Percentiles rank a stretch among this genome's conserved stretches.
Conservation (phyloP, 768 basidiomycete genomes). For the Candolleomyces eurysporus region DNA sequence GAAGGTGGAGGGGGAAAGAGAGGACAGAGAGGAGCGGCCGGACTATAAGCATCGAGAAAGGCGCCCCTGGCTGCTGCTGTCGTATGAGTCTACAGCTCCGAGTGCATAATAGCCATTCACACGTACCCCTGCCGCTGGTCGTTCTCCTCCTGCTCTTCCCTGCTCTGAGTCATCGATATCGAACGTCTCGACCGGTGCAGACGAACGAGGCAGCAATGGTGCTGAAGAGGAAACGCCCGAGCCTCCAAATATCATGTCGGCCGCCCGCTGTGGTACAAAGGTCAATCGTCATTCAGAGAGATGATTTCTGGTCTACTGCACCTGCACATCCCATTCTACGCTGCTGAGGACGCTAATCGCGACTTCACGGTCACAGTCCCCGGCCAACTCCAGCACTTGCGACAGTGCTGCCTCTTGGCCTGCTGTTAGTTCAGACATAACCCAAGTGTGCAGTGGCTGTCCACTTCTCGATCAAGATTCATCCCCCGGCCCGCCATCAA, state of each 20-base stretch:
- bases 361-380: slow-evolving; percentile 58
- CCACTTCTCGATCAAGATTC: no score
- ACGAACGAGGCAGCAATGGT: slow-evolving; percentile 10
- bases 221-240: slow-evolving; percentile 1
- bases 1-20: slow-evolving; percentile 56
- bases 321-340: slow-evolving; percentile 73
- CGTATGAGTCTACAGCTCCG: slow-evolving; percentile 12
- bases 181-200: slow-evolving; percentile 34
- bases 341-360: slow-evolving; percentile 58
- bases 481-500: no score
- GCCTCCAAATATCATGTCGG: slow-evolving; percentile 56
- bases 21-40: slow-evolving; percentile 49
- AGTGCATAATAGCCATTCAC: not conserved
- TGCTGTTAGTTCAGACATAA: slow-evolving; percentile 17
- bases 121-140: slow-evolving; percentile 15
- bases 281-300: not conserved
- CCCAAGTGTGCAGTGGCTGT: not conserved
- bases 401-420: slow-evolving; percentile 32
- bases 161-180: slow-evolving; percentile 54
- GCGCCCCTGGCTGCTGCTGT: slow-evolving; percentile 12
- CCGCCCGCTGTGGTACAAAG: slow-evolving; percentile 43
- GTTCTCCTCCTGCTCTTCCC: slow-evolving; percentile 11
- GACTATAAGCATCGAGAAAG: slow-evolving; percentile 21
- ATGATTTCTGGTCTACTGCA: slow-evolving; percentile 22
- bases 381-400: slow-evolving; percentile 58